These are phyloP conservation scores for Vigna reflexopilosa DNA, from an alignment of 306 rosid species.

Conservation along the genomic window DNA sequence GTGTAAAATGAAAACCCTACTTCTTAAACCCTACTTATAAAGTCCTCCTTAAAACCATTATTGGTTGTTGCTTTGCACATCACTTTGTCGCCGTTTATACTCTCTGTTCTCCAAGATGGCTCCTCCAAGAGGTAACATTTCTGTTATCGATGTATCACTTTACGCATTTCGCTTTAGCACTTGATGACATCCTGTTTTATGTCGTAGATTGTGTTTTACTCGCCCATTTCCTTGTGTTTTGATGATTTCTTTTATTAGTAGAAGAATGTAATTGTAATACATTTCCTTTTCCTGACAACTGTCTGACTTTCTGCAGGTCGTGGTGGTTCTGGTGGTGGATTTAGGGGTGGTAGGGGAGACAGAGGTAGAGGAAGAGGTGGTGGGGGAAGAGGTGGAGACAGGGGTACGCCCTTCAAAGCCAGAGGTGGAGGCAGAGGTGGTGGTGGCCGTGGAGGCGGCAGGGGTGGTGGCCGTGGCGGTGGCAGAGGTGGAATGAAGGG, in stretches of 20 bases:
- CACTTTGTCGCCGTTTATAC: neutral
- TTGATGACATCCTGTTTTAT: neutral
- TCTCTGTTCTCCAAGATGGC: conserved; percentile 11
- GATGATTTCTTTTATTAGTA: neutral
- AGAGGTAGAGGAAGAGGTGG: conserved; percentile 47
- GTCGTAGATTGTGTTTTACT: too few relatives aligned
- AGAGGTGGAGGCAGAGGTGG: conserved; percentile 46
- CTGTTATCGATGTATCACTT: neutral
- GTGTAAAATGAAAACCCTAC: neutral
- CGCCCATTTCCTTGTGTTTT: neutral
- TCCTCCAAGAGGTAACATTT: conserved; percentile 13
- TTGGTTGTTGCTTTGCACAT: neutral
- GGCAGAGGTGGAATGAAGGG: conserved; percentile 56
- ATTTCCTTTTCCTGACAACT: neutral
- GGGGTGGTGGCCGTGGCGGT: conserved; percentile 27
- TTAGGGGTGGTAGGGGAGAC: conserved; percentile 47
- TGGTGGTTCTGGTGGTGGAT: neutral
- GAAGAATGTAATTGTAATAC: neutral
- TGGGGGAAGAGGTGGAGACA: conserved; percentile 49
- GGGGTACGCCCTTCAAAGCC: conserved; percentile 38
- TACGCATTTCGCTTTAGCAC: neutral
- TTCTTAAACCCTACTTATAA: neutral
- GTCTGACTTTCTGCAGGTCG: neutral
- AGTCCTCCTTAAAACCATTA: neutral
- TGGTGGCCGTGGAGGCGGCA: conserved; percentile 41